Evolutionary conservation across 2,329 filamentous ascomycete genomes (phyloP).

Genomic region (Monilinia polystroma): DNA sequence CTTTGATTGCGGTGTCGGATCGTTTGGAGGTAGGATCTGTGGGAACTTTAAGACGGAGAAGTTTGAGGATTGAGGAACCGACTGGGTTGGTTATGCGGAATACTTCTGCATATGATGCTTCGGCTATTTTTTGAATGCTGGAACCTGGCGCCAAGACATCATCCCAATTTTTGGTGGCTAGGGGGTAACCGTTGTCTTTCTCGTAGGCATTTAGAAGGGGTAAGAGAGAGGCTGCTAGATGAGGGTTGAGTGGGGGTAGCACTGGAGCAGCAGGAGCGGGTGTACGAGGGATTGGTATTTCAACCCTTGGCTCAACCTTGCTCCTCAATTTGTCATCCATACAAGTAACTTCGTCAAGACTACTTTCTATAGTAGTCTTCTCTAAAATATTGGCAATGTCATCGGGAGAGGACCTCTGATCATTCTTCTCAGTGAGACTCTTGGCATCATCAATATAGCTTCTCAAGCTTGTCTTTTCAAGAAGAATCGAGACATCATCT

Average conservation of each 20-base stretch:
- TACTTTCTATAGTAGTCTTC: neutral
- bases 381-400: neutral
- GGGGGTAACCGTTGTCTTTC: slow-evolving; percentile 25
- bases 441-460: neutral
- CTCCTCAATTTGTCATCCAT: neutral
- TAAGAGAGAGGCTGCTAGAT: slow-evolving; percentile 24
- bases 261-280: neutral
- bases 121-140: slow-evolving; percentile 61
- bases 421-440: neutral
- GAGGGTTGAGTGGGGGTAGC: neutral
- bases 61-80: slow-evolving; percentile 64
- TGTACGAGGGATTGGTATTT: neutral
- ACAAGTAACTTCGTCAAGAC: neutral
- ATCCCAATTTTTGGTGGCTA: slow-evolving; percentile 46
- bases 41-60: slow-evolving; percentile 52
- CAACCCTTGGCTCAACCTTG: neutral
- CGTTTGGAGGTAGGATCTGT: slow-evolving; percentile 29
- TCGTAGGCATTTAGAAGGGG: slow-evolving; percentile 32
- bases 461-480: neutral
- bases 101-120: slow-evolving; percentile 66
- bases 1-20: slow-evolving; percentile 30
- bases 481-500: neutral
- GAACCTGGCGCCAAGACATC: slow-evolving; percentile 56
- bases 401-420: too few species aligned
- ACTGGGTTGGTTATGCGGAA: slow-evolving; percentile 60